Evolutionary conservation across 1,284 basidiomycete genomes (phyloP), one percentile per base, ranked within the genome.

Genomic region (Microbotryum silenes-acaulis): DNA sequence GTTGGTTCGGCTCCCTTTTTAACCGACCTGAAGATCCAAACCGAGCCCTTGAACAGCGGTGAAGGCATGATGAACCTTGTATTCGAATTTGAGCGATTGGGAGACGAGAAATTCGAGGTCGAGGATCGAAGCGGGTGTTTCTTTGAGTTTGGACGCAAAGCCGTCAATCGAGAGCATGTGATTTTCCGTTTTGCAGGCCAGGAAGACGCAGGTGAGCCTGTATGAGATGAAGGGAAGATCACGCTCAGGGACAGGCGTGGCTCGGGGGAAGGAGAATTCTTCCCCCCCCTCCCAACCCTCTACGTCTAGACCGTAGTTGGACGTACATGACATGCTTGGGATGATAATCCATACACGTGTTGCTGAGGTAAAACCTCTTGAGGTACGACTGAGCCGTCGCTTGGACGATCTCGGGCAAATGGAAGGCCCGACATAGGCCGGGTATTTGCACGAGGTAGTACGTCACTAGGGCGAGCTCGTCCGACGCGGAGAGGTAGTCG

Each of bases 311-410:
- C 23, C 9, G 27, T 61, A 18, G n/a, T 9, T 18, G 23, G 23
- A 51, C 53, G 31, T n/a, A 96, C 94, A 98, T 97, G 72, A 98
- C 90, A 71, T 89, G 89, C 77, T 96, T 96, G 0, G 94, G 96
- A 77, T 98, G 96, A 85, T 91, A 97, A 74, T 98, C 93, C 92
- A 98, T 97, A 57, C 92, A 91, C 2, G 92, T 97, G 73, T 98
- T 98, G 77, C 89, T 88, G 58, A 98, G 81, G 74, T 98, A 99
- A 78, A 99, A 98, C 6, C 96, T 82, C 75, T 98, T 98, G 68
- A 99, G 79, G 75, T 93, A 97, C 51, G 82, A 85, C 61, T 90
- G 84, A 0, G 92, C 91, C 1, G 93, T 97, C 0, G 91, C 88
- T 74, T 94, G 91, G 4, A 97, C 91, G 70, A 88, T 85, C 71